Base-by-base conservation (phyloP, 768 basidiomycete species). In the Leccinum arenicola region DNA sequence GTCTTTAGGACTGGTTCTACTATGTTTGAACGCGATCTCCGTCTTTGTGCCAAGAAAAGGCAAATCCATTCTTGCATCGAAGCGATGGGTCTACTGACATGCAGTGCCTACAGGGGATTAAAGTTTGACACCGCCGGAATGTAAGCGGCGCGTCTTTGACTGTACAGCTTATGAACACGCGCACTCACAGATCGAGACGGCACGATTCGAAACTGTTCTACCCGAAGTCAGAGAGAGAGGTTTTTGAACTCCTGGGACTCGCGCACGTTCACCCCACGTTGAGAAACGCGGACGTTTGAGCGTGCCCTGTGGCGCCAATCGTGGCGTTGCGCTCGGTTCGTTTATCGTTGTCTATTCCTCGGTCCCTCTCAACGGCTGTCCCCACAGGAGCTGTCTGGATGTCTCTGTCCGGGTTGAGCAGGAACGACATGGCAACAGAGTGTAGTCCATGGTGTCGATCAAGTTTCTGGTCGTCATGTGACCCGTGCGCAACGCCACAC, bases 21-120 rank as follows among this genome's bases (percentile, higher is more conserved):
- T 61, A 89, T 93, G 85, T 96, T 97, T 69, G 84, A 96, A 72
- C 77, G 93, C 27, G 95, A 96, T 73, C 71, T 97, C 52, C 80
- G 91, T 61, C 73, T 83, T 14, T 89, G 86, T 82, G 88, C 88
- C 2, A 90, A 90, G 66, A 73, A 79, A 63, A 82, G 74, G 88
- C 86, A 29, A 77, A 58, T n/a, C 43, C 8, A 0, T 8, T 36
- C 25, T 21, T 15, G 38, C 17, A 27, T 45, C 31, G 23, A 33
- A 38, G 12, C 31, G 5, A 17, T 17, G 36, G 3, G 19, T 31
- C 14, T 47, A 17, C 27, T 61, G 38, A 56, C 55, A 58, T 57
- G n/a, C 49, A 23, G 59, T 52, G 17, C 48, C 51, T 1, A 0
- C 54, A 90, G 89, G 61, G 87, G 87, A n/a, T 70, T 91, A 68